Evolutionary conservation across 2,329 filamentous ascomycete species (phyloP).

Genomic region (Talaromyces sp.): DNA sequence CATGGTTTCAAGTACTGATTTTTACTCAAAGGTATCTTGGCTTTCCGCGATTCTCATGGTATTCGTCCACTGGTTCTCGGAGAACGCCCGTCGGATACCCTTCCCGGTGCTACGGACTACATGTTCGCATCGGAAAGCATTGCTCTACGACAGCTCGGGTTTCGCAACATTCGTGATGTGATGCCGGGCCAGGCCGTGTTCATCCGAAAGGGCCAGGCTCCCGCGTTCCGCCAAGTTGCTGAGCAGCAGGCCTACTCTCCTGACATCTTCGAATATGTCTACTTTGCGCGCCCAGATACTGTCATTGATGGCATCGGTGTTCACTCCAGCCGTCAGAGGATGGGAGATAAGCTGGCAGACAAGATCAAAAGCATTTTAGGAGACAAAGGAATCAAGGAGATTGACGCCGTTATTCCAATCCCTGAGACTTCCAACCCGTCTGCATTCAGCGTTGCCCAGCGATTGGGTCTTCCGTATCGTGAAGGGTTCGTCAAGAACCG

Average conservation of each 20-base stretch:
- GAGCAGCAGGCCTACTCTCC: conserved; percentile 67
- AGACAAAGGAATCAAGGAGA: conserved; percentile 64
- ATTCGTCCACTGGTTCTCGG: conserved; percentile 81
- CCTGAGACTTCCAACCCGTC: conserved; percentile 80
- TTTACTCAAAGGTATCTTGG: conserved; percentile 53
- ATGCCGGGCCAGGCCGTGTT: conserved; percentile 81
- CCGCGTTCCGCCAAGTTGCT: conserved; percentile 72
- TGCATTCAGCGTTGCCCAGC: conserved; percentile 69
- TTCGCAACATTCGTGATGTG: conserved; percentile 70
- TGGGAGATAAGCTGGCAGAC: conserved; percentile 77
- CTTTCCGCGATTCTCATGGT: conserved; percentile 73
- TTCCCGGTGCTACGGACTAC: conserved; percentile 65
- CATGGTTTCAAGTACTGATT: background rate
- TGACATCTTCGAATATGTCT: conserved; percentile 84
- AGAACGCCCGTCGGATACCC: conserved; percentile 63
- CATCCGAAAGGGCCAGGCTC: conserved; percentile 69
- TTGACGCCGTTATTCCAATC: conserved; percentile 75
- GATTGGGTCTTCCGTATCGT: conserved; percentile 70
- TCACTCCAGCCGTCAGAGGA: conserved; percentile 75
- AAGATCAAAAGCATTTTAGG: conserved; percentile 65
- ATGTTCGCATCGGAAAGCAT: conserved; percentile 90
- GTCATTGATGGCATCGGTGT: conserved; percentile 86
- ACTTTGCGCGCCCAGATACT: conserved; percentile 78
- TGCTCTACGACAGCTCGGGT: conserved; percentile 75
- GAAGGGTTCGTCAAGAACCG: conserved; percentile 86